A percentile compares a stretch with the other conserved stretches of the same genome.
These are phyloP conservation scores for Sanguinoderma infundibulare DNA, from an alignment of 1,284 basidiomycete genomes.

Conservation along the genomic window DNA sequence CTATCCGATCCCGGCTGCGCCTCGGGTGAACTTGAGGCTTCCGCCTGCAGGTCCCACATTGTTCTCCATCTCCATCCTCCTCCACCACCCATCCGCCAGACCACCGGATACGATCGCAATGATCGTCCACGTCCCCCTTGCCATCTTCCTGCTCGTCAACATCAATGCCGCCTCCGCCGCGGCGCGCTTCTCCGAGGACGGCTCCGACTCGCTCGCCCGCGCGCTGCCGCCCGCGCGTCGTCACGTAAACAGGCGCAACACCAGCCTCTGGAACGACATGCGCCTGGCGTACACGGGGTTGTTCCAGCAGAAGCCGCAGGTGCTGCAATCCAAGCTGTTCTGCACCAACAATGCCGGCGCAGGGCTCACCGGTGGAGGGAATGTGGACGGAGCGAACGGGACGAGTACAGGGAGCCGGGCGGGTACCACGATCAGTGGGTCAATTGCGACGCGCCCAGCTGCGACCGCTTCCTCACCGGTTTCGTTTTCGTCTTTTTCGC, in stretches of 20 bases:
- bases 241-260: slow-evolving; percentile 48
- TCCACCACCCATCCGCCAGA: slow-evolving; percentile 2
- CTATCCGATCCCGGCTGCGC: slow-evolving; percentile 24
- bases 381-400: neutral
- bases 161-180: slow-evolving; percentile 37
- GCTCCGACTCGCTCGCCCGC: slow-evolving; percentile 35
- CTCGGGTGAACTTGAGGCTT: slow-evolving; percentile 7
- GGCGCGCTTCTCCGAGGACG: slow-evolving; percentile 42
- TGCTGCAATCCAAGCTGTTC: slow-evolving; percentile 23
- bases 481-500: slow-evolving; percentile 11
- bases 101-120: slow-evolving; percentile 21
- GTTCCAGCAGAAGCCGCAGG: slow-evolving; percentile 18
- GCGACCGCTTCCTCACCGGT: neutral
- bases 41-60: slow-evolving; percentile 4
- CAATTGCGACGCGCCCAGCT: slow-evolving; percentile 5
- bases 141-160: slow-evolving; percentile 40
- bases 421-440: slow-evolving; percentile 12
- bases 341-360: slow-evolving; percentile 31
- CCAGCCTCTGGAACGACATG: slow-evolving; percentile 64
- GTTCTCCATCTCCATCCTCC: slow-evolving; percentile 14
- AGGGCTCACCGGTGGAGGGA: slow-evolving; percentile 12
- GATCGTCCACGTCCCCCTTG: slow-evolving; percentile 28
- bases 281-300: slow-evolving; percentile 60
- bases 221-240: slow-evolving; percentile 40
- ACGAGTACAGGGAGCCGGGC: slow-evolving; percentile 2